Evolutionary conservation across 192 early-diverging fungal genomes (phyloP).

Genomic region (Backusella morwellensis): DNA sequence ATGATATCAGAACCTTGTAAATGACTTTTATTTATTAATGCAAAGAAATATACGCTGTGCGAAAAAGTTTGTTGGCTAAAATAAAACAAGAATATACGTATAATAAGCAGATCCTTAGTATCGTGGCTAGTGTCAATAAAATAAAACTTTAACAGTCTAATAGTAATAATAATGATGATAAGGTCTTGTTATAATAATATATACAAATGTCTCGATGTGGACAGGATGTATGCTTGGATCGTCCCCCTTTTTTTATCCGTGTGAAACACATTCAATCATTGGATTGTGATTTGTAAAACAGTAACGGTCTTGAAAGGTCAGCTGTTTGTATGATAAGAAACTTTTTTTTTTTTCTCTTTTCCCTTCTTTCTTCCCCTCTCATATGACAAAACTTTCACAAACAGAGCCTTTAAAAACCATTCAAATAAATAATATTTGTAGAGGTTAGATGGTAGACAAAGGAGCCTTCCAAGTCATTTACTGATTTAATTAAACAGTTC

Average conservation of each 20-base stretch:
- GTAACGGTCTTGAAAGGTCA: not conserved
- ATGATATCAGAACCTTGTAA: too few species aligned
- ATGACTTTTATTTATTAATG: too few species aligned
- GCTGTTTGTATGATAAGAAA: not conserved
- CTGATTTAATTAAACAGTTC: not conserved
- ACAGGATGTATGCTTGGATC: too few species aligned
- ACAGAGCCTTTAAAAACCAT: constrained; percentile 2
- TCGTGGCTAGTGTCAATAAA: too few species aligned
- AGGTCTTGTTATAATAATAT: not conserved
- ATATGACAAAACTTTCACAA: constrained; percentile 3
- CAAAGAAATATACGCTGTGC: too few species aligned
- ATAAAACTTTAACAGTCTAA: too few species aligned
- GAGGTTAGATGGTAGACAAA: not conserved
- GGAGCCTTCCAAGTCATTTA: not conserved
- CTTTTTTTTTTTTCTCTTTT: not conserved
- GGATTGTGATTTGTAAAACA: not conserved
- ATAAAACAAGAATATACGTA: too few species aligned
- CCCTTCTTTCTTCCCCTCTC: not conserved
- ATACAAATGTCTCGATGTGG: not conserved
- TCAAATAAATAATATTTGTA: not conserved
- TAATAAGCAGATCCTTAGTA: too few species aligned
- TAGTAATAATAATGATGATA: too few species aligned
- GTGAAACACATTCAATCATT: too few species aligned
- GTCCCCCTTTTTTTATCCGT: too few species aligned
- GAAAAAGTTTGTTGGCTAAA: too few species aligned